These are phyloP conservation scores for Inga leiocalycina DNA, from an alignment of 306 rosid genomes.

Conservation along the genomic window DNA sequence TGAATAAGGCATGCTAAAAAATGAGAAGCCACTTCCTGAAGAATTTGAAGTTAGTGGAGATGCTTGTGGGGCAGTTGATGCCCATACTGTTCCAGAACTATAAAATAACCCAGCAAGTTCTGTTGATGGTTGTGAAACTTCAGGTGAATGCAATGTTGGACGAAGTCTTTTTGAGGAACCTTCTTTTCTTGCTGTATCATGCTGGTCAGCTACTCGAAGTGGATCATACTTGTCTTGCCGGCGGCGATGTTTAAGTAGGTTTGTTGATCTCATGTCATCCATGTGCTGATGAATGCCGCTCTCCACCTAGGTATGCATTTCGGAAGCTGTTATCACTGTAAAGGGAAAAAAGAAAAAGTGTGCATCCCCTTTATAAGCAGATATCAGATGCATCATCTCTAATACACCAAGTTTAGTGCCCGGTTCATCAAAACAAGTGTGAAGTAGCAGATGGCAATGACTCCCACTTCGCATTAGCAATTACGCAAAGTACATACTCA, in stretches of 20 bases:
- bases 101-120: slow-evolving; percentile 78
- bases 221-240: slow-evolving; percentile 81
- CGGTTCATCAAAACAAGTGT: slow-evolving; percentile 25
- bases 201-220: slow-evolving; percentile 84
- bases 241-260: slow-evolving; percentile 76
- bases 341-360: slow-evolving; percentile 30
- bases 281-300: slow-evolving; percentile 83
- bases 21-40: slow-evolving; percentile 75
- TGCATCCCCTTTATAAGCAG: slow-evolving; percentile 8
- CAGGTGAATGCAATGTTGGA: slow-evolving; percentile 78
- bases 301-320: slow-evolving; percentile 73
- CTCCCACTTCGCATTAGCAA: slow-evolving; percentile 16
- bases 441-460: not conserved
- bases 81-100: slow-evolving; percentile 63
- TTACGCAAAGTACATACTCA: not conserved
- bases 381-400: slow-evolving; percentile 4
- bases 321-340: slow-evolving; percentile 27
- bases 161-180: slow-evolving; percentile 85
- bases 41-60: slow-evolving; percentile 64
- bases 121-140: slow-evolving; percentile 76
- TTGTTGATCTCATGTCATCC: slow-evolving; percentile 80
- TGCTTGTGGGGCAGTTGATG: slow-evolving; percentile 51
- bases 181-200: slow-evolving; percentile 88
- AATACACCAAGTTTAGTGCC: not conserved
- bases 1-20: slow-evolving; percentile 66